Evolutionary conservation across 257 asterid genomes (phyloP), one percentile per base, ranked within the genome.

Genomic region (Paraleonurus japonicus): DNA sequence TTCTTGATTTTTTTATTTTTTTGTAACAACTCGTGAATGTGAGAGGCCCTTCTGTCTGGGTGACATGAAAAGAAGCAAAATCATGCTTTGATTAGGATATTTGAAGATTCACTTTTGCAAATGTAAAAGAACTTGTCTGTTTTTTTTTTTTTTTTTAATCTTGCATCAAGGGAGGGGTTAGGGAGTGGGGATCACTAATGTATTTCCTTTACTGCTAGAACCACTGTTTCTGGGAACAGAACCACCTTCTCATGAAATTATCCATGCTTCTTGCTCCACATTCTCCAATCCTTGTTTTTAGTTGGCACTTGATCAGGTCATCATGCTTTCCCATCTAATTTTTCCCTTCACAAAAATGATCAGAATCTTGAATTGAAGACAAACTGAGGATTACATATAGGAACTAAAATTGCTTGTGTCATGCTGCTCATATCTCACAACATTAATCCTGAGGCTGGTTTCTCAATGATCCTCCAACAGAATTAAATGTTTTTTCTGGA

Each of bases 371-470:
- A 35, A 57, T 57, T 71, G 5, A 72, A 53, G 71, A 26, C 41
- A 23, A 62, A 24, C 72, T 37, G 41, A 17, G 41, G 23, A 61
- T 54, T 37, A 35, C 20, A 39, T 17, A 20, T 24, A 23, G 27
- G 50, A 58, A 39, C 72, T 7, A 12, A 15, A 11, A 64, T 12
- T 53, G 17, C 70, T 53, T 35, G 3, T 17, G 27, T 43, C 57
- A 54, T 66, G 69, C 48, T 66, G 48, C 61, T 69, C 53, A 74
- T 6, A 17, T 17, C 59, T 68, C 65, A 32, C 19, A 47, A 68
- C 26, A 33, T 20, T 59, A 75, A 24, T 23, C 27, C 67, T 16
- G 55, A 4, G 64, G 4, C 76, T 8, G 32, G 37, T n/a, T 22
- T 59, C 17, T 54, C 3, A 15, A 54, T 50, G 67, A 33, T 43